phyloP scores from a whole-genome alignment of 768 basidiomycete species.

The Rhodotorula paludigena region DNA sequence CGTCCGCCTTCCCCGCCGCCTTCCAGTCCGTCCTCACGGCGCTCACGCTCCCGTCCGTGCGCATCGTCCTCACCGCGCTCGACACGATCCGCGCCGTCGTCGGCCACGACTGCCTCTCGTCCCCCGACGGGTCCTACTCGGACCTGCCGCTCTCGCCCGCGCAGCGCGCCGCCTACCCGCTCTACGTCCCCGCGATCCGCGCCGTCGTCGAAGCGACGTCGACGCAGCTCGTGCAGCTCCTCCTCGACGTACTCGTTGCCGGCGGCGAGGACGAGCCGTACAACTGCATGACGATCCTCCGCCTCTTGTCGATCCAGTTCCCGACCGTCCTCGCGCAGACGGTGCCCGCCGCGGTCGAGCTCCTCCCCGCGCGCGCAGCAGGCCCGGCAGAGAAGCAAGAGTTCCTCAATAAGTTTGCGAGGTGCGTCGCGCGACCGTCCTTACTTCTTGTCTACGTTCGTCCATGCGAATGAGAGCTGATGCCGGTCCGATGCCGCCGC shows the following conservation, averaged over 20 bases:
- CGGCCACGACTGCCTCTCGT: constrained; percentile 62
- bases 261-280: constrained; percentile 81
- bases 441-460: constrained; percentile 3
- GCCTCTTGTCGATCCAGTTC: constrained; percentile 64
- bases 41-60: constrained; percentile 74
- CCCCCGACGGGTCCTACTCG: too few relatives aligned
- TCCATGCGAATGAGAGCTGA: too few relatives aligned
- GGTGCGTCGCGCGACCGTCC: constrained; percentile 64
- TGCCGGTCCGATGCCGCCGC: too few relatives aligned
- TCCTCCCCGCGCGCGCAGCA: constrained; percentile 53
- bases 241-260: constrained; percentile 63
- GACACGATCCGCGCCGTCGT: constrained; percentile 73
- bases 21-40: constrained; percentile 72
- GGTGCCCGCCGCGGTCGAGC: constrained; percentile 67
- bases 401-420: constrained; percentile 69
- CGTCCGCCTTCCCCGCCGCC: constrained; percentile 68
- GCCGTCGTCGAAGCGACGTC: constrained; percentile 52
- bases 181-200: constrained; percentile 53
- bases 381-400: constrained; percentile 57
- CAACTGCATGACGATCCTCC: constrained; percentile 69
- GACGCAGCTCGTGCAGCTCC: constrained; percentile 63
- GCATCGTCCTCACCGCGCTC: constrained; percentile 71
- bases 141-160: constrained; percentile 12
- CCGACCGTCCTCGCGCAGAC: constrained; percentile 64
- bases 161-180: constrained; percentile 11